Base-by-base conservation (phyloP, 148 eudicot genomes). In the Amaranthus cruentus region DNA sequence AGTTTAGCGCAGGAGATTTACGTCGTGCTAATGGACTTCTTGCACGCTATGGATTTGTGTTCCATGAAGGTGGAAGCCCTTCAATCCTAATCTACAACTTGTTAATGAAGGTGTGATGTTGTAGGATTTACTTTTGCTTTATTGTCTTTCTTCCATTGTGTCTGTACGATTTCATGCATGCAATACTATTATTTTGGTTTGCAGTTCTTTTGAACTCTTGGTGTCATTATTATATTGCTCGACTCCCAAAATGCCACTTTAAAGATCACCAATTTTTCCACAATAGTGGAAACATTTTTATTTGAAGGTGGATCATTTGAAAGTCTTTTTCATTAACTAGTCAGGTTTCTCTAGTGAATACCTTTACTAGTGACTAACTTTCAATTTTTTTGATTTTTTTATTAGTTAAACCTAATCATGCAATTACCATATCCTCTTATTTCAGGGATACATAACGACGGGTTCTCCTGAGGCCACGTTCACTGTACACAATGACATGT, bases 11-110 rank as follows among this genome's bases (percentile, higher is more conserved):
- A 89, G 93, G 93, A 78, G 87, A 89, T 73, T 75, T 89, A 73
- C 90, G 93, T 75, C 93, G 93, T 71, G 90, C 90, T 62, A 87
- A 87, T 83, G 93, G 90, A 70, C 93, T 89, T 85, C 90, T 89
- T 69, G 87, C 93, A 70, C 85, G 90, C 66, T 87, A 83, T 77
- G 86, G 90, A 55, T 83, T 43, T 76, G 83, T 77, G 53, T 77
- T 89, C 70, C 80, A 85, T 73, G 85, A 79, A 81, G 80, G 85
- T 53, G 86, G 90, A 57, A 78, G 61, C 63, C 81, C 88, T 55
- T 86, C 87, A 13, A 76, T 82, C 74, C 73, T 80, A 66, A 82
- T 84, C 55, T 83, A 81, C 85, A 89, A 89, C 82, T 81, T 89
- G 73, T 68, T 89, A 78, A 89, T 89, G 87, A 89, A 89, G 93